Conservation (phyloP, 1,284 basidiomycete genomes). For the Garcileccinum viscosum region DNA sequence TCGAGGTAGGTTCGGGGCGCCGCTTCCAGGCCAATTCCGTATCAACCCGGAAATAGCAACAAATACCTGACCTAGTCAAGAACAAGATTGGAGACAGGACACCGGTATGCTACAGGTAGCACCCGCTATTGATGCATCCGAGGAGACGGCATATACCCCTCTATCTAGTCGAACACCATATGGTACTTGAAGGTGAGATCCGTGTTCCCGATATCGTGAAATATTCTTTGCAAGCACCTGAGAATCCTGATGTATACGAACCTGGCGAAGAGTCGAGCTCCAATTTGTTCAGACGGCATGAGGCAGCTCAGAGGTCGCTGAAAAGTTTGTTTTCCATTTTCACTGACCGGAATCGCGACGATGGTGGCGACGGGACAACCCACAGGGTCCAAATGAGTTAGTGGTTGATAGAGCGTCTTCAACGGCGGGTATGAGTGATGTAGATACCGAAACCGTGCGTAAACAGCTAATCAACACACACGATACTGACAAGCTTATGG, state of each 20-base stretch:
- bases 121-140: conserved; percentile 4
- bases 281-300: too few species aligned
- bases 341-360: neutral
- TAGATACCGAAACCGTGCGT: too few species aligned
- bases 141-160: too few species aligned
- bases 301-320: too few species aligned
- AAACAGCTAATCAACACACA: too few species aligned
- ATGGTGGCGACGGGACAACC: neutral
- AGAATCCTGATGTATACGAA: neutral
- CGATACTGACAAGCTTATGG: too few species aligned
- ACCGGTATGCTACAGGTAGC: conserved; percentile 1
- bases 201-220: too few species aligned
- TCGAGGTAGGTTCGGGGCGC: neutral
- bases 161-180: too few species aligned
- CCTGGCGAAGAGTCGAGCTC: neutral
- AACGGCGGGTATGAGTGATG: too few species aligned
- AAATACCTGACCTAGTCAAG: neutral
- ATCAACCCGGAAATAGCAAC: conserved; percentile 6
- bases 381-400: neutral
- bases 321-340: neutral
- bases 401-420: too few species aligned
- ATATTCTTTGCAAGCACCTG: neutral
- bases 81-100: conserved; percentile 1
- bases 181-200: neutral
- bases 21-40: neutral